Percentiles rank a stretch among this genome's conserved stretches.
These are phyloP conservation scores for Adansonia digitata DNA, from an alignment of 345 rosid genomes.

Conservation along the genomic window DNA sequence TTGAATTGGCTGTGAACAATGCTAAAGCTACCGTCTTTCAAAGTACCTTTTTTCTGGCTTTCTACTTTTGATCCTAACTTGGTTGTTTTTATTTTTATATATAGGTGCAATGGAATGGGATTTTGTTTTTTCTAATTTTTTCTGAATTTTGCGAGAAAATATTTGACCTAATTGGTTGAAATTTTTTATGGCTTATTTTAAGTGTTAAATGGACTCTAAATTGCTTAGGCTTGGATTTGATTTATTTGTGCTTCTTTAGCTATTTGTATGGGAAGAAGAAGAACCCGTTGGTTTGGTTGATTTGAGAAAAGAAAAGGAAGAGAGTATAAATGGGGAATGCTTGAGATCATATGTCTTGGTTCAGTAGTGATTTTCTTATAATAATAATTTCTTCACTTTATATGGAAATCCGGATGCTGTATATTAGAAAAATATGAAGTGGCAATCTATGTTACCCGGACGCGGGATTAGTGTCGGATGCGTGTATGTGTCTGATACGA, in stretches of 20 bases:
- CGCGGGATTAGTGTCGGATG: background rate
- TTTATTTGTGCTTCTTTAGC: background rate
- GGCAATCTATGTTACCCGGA: background rate
- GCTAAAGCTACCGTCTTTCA: constrained; percentile 57
- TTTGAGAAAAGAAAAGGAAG: background rate
- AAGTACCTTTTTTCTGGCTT: constrained; percentile 23
- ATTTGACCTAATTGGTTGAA: background rate
- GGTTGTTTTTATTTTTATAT: background rate
- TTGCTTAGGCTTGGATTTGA: background rate
- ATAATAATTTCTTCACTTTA: background rate
- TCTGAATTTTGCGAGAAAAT: background rate
- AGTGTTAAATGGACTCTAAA: background rate
- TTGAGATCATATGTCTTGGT: background rate
- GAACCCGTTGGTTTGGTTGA: background rate
- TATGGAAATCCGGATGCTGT: background rate
- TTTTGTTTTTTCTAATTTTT: background rate
- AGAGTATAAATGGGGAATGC: background rate
- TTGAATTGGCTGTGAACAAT: constrained; percentile 77
- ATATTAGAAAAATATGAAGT: background rate
- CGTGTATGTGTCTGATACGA: background rate
- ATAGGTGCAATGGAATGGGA: background rate
- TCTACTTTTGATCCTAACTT: background rate
- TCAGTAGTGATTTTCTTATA: background rate
- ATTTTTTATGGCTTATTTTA: background rate
- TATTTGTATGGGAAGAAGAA: background rate